These are phyloP conservation scores for Lonicera japonica DNA, from an alignment of 129 eudicot species.

Conservation along the genomic window DNA sequence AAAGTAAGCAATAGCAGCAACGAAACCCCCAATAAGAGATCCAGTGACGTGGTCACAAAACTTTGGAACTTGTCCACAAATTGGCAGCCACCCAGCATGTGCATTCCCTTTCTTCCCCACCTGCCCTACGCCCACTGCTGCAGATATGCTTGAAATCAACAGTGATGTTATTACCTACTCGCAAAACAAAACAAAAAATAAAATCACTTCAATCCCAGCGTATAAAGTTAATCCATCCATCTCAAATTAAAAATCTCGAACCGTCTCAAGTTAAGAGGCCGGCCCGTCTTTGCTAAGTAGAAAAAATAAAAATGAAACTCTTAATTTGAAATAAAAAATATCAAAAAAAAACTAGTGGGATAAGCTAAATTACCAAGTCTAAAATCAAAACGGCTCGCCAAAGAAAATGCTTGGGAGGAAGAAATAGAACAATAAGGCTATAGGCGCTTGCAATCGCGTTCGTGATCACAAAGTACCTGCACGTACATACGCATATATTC, in stretches of 20 bases:
- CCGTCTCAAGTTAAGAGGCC: too few species aligned
- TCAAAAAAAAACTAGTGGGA: background rate
- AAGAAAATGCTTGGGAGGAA: slow-evolving; percentile 36
- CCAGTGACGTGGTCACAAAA: slow-evolving; percentile 60
- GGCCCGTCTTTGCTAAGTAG: background rate
- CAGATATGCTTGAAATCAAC: slow-evolving; percentile 68
- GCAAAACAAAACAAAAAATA: background rate
- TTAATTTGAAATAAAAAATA: too few species aligned
- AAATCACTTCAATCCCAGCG: background rate
- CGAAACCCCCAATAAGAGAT: slow-evolving; percentile 56
- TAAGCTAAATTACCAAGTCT: slow-evolving; percentile 49
- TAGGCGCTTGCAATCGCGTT: slow-evolving; percentile 57
- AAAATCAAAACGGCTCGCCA: slow-evolving; percentile 51
- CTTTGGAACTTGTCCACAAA: slow-evolving; percentile 85
- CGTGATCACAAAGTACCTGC: slow-evolving; percentile 73
- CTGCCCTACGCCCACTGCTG: slow-evolving; percentile 74
- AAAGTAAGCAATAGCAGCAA: slow-evolving; percentile 55
- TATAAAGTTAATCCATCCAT: background rate
- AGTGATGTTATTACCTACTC: slow-evolving; percentile 46
- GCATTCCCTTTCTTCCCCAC: slow-evolving; percentile 77
- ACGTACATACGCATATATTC: background rate
- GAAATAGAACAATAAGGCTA: slow-evolving; percentile 46
- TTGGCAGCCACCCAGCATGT: slow-evolving; percentile 94
- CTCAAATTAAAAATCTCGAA: background rate
- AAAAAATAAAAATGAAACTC: background rate